A percentile compares a stretch with the other conserved stretches of the same genome.
These are phyloP conservation scores for Citeromyces siamensis DNA, from an alignment of 1,139 yeast genomes.

Conservation along the genomic window DNA sequence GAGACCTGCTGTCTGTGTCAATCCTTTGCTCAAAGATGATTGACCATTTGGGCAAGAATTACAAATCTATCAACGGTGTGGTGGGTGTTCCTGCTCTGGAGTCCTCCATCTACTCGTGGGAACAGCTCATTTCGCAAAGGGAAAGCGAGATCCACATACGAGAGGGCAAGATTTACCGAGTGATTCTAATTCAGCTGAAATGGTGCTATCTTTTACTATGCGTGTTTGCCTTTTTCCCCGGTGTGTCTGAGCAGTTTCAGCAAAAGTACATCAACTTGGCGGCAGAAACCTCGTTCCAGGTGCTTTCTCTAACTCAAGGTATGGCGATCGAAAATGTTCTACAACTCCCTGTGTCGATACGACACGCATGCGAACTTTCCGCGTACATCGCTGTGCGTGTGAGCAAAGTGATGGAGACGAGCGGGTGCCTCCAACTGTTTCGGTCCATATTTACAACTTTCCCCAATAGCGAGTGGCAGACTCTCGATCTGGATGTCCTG, in stretches of 20 bases:
- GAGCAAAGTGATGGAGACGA: background rate
- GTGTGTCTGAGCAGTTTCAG: background rate
- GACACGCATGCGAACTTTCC: conserved; percentile 4
- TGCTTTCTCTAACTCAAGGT: background rate
- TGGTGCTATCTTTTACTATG: conserved; percentile 2
- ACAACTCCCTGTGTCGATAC: conserved; percentile 1
- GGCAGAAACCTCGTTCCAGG: background rate
- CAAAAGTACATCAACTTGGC: conserved; percentile 3
- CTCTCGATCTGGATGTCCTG: background rate
- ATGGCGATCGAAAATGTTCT: background rate
- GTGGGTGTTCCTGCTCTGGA: conserved; percentile 9
- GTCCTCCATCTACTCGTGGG: conserved; percentile 14
- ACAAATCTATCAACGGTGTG: conserved; percentile 7
- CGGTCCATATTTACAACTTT: background rate
- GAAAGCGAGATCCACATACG: background rate
- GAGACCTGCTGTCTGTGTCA: conserved; percentile 10
- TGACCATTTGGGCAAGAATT: conserved; percentile 12
- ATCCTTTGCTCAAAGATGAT: conserved; percentile 11
- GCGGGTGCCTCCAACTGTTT: background rate
- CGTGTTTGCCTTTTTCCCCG: conserved; percentile 1
- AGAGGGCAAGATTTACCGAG: background rate
- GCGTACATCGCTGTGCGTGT: background rate
- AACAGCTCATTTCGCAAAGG: conserved; percentile 5
- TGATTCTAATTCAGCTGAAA: background rate
- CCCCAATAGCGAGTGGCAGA: background rate